Evolutionary conservation across 1,139 yeast genomes (phyloP).

Genomic region (Hemisphaericaspora lyxosophila): DNA sequence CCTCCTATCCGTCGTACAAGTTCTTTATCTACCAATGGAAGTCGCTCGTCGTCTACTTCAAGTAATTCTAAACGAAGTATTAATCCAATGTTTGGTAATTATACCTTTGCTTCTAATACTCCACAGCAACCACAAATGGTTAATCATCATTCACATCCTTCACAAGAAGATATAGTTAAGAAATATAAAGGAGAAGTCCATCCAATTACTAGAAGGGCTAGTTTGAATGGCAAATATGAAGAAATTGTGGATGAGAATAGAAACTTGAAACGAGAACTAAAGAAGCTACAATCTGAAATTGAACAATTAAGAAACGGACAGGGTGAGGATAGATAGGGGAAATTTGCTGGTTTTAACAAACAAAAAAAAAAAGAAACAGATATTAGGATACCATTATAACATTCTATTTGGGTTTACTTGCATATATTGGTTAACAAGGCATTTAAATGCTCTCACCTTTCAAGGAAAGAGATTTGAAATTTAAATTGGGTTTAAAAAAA

Average conservation of each 20-base stretch:
- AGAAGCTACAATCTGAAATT: constrained; percentile 10
- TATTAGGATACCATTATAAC: too few species aligned
- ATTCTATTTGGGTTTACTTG: neutral
- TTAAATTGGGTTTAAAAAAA: too few species aligned
- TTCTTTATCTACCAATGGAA: constrained; percentile 12
- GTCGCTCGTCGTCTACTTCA: constrained; percentile 6
- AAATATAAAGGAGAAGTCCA: constrained; percentile 9
- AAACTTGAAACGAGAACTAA: constrained; percentile 13
- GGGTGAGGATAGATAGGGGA: neutral
- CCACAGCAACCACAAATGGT: neutral
- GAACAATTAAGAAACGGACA: constrained; percentile 6
- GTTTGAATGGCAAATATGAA: constrained; percentile 12
- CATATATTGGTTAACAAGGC: neutral
- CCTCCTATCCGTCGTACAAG: constrained; percentile 12
- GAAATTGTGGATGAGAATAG: constrained; percentile 14
- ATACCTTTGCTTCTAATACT: constrained; percentile 1
- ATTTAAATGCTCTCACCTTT: too few species aligned
- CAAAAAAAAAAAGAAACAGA: too few species aligned
- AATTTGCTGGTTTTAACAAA: too few species aligned
- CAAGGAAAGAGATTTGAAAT: too few species aligned
- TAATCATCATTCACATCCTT: constrained; percentile 1
- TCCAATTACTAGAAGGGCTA: constrained; percentile 8
- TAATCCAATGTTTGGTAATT: constrained; percentile 8
- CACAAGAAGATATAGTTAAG: constrained; percentile 8
- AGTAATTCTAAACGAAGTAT: constrained; percentile 4